Base-by-base conservation (phyloP, 2,329 filamentous ascomycete genomes). In the Aspergillus unguis region DNA sequence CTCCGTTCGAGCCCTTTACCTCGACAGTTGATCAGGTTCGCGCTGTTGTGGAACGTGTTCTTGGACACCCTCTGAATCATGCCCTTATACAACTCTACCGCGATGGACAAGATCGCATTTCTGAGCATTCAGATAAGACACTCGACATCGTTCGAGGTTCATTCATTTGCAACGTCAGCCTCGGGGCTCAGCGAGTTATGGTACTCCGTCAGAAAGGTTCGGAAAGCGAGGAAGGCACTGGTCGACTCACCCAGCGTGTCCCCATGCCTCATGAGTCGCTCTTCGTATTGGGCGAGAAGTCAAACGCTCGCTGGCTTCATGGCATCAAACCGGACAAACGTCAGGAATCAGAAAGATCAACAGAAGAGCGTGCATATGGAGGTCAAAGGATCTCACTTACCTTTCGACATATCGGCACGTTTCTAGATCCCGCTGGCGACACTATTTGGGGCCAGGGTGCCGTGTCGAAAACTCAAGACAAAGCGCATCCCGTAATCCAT, bases 71-170 rank as follows among this genome's bases (percentile, higher is more conserved):
- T 1, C 73, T 99, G 38, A 99, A 99, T 64, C 94, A 99, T 67
- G 92, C 86, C 1, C 75, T 99, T 44, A 95, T 99, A 42, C 94
- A 99, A 66, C 82, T 91, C 53, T 99, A 99, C 66, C 88, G 94
- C n/a, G 81, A 82, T 60, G 90, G 92, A 2, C 84, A 83, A 44
- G 94, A 99, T 71, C 90, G 90, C 67, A 99, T 99, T 57, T 94
- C 90, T 0, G 94, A 99, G 67, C 94, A 99, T 66, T 95, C 90
- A 36, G 94, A 99, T 69, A 99, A 99, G 74, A 96, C 92, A 0
- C 77, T 99, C 26, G 94, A 99, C 68, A 94, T 99, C 52, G 85
- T 84, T 9, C 83, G 81, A 27, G 85, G 80, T 4, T 94, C 88
- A 26, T 92, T 80, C 54, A 95, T 99, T 60, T 90, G 92, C 59